Evolutionary conservation across 768 basidiomycete genomes (phyloP).

Genomic region (Termitomyces sp.): DNA sequence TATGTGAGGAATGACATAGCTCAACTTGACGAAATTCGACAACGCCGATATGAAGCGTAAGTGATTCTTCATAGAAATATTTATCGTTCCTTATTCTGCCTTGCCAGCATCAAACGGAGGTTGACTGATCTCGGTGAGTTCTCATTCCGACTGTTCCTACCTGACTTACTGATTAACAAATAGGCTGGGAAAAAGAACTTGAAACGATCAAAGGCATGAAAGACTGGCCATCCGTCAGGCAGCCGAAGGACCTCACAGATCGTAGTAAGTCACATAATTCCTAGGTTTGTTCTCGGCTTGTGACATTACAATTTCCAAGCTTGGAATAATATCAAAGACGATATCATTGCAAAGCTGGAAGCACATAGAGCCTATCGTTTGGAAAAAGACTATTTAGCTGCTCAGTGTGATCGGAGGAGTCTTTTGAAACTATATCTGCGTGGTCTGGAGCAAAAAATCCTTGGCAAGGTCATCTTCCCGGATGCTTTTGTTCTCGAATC

Average conservation of each 20-base stretch:
- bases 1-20: neutral
- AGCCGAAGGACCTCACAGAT: constrained; percentile 4
- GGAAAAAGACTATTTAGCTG: neutral
- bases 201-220: neutral
- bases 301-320: neutral
- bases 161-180: neutral
- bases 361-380: neutral
- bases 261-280: neutral
- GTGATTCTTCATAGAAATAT: neutral
- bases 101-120: neutral
- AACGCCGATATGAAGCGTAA: constrained; percentile 2
- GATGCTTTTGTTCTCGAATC: neutral
- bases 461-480: neutral
- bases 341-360: neutral
- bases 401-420: rapidly evolving
- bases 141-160: neutral
- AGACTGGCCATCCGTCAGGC: neutral
- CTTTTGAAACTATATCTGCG: neutral
- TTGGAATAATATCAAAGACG: constrained; percentile 3
- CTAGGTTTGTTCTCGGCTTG: no score
- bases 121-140: constrained; percentile 1
- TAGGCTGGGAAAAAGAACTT: constrained; percentile 1
- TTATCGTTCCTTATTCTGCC: neutral
- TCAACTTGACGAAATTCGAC: neutral
- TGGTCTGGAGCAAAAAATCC: neutral